phyloP scores from a whole-genome alignment of 768 basidiomycete species.

The Leccinum incarnatum region DNA sequence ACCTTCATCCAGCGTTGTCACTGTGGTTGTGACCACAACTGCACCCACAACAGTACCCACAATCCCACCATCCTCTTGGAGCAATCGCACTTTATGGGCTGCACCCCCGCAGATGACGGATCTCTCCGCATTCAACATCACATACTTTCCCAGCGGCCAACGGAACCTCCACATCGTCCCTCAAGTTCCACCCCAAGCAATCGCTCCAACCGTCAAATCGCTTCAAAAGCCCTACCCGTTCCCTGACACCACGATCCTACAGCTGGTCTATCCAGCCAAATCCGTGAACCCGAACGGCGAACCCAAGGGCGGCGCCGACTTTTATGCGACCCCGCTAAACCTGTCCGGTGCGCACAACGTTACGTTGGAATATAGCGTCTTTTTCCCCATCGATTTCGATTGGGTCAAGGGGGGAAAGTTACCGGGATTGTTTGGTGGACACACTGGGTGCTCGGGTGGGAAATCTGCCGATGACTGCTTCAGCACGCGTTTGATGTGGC shows the following conservation, averaged over 20 bases:
- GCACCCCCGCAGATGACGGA: slow-evolving; percentile 54
- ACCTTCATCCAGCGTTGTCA: slow-evolving; percentile 5
- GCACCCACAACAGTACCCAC: neutral
- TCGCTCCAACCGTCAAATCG: slow-evolving; percentile 18
- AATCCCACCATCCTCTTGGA: slow-evolving; percentile 11
- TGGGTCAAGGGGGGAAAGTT: too few species aligned
- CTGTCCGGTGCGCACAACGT: too few species aligned
- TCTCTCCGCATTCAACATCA: slow-evolving; percentile 57
- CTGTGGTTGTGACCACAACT: slow-evolving; percentile 8
- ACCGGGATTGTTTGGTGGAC: slow-evolving; percentile 53
- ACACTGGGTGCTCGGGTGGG: slow-evolving; percentile 27
- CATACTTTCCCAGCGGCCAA: slow-evolving; percentile 51
- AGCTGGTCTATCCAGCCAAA: too few species aligned
- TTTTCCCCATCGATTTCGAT: too few species aligned
- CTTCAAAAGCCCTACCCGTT: slow-evolving; percentile 10
- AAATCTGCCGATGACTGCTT: slow-evolving; percentile 43
- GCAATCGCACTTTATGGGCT: slow-evolving; percentile 41
- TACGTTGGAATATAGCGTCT: too few species aligned
- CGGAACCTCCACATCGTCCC: slow-evolving; percentile 56
- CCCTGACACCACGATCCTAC: slow-evolving; percentile 46
- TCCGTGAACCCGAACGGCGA: too few species aligned
- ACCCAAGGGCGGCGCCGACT: too few species aligned
- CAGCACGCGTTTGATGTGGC: too few species aligned
- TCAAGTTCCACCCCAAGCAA: slow-evolving; percentile 41
- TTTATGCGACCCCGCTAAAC: too few species aligned